A percentile compares a stretch with the other conserved stretches of the same genome.
Conservation (phyloP, 768 basidiomycete species). For the Omphalotus guepiniiformis region DNA sequence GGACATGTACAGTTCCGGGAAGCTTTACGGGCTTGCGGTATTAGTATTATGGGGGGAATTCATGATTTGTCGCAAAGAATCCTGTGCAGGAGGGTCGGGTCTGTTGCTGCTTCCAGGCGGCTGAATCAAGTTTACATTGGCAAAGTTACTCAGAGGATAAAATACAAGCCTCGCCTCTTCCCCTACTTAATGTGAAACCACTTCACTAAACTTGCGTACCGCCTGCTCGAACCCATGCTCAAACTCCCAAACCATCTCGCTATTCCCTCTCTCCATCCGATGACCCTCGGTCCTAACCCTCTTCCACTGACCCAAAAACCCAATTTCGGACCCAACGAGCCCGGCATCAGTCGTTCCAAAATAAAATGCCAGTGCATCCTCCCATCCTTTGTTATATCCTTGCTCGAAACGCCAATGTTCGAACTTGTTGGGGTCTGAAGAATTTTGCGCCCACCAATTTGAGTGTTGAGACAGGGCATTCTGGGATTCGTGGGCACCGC, state of each 20-base stretch:
- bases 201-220: conserved; percentile 14
- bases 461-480: conserved; percentile 28
- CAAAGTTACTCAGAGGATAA: no score
- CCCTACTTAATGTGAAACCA: no score
- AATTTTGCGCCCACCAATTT: conserved; percentile 33
- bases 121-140: no score
- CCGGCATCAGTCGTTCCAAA: conserved; percentile 14
- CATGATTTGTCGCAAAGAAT: no score
- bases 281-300: conserved; percentile 41
- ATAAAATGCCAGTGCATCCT: conserved; percentile 61
- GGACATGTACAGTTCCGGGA: conserved; percentile 42
- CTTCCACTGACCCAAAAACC: conserved; percentile 62
- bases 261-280: conserved; percentile 43
- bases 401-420: conserved; percentile 65
- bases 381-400: conserved; percentile 71
- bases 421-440: conserved; percentile 50
- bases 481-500: not conserved
- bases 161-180: no score
- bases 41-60: no score
- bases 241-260: conserved; percentile 54
- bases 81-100: no score
- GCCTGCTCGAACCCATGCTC: conserved; percentile 67
- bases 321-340: conserved; percentile 47
- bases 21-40: conserved; percentile 21
- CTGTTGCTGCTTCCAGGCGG: no score